phyloP scores from a whole-genome alignment of 1,139 yeast genomes.

The Magnusiomyces suaveolens region DNA sequence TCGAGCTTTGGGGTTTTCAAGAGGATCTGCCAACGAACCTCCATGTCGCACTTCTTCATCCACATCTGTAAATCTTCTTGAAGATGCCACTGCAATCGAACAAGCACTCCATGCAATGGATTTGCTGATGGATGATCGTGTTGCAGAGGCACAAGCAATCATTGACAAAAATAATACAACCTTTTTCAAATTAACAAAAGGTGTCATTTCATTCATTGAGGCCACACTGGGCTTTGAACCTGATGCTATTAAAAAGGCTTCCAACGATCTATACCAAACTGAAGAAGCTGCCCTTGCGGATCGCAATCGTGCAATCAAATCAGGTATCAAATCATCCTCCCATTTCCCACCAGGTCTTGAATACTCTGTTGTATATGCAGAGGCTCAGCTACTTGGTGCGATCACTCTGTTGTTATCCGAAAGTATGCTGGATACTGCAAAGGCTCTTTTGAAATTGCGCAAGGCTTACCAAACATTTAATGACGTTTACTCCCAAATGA shows the following conservation, averaged over 20 bases:
- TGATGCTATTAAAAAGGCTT: conserved; percentile 72
- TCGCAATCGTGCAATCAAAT: conserved; percentile 49
- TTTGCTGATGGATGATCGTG: conserved; percentile 72
- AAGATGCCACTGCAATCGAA: conserved; percentile 39
- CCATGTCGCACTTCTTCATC: conserved; percentile 10
- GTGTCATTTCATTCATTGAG: conserved; percentile 81
- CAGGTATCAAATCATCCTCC: conserved; percentile 50
- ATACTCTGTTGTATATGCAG: conserved; percentile 83
- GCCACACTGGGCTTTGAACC: conserved; percentile 91
- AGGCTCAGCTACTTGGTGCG: conserved; percentile 76
- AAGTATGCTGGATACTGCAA: conserved; percentile 69
- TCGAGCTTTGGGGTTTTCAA: conserved; percentile 12
- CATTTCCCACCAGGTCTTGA: conserved; percentile 91
- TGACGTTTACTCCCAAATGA: conserved; percentile 46
- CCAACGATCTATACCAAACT: conserved; percentile 59
- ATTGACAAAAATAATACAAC: conserved; percentile 39
- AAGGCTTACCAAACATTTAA: conserved; percentile 83
- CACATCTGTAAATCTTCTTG: conserved; percentile 14
- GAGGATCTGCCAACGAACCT: conserved; percentile 8
- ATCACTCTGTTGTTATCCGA: conserved; percentile 57
- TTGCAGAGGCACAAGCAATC: conserved; percentile 57
- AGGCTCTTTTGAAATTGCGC: conserved; percentile 74
- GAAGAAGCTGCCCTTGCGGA: conserved; percentile 61
- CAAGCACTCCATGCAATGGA: conserved; percentile 86
- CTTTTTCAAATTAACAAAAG: conserved; percentile 49